phyloP scores from a whole-genome alignment of 2,329 filamentous ascomycete species.

The Aspergillus novoparasiticus region DNA sequence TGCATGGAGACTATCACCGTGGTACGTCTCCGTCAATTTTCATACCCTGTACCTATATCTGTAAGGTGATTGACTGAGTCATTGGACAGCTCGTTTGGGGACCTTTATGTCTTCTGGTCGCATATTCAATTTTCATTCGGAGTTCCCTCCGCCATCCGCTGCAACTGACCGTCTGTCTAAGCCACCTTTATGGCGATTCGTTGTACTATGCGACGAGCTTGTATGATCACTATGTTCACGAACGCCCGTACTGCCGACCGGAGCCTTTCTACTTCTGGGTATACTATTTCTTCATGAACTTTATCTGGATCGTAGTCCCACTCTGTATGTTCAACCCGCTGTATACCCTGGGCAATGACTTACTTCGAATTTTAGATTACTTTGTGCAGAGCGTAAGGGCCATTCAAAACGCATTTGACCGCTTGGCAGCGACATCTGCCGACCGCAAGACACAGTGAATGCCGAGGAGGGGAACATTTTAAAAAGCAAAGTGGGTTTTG shows the following conservation, averaged over 20 bases:
- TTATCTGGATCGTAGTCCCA: slow-evolving; percentile 67
- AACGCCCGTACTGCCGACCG: slow-evolving; percentile 60
- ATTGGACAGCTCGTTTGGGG: slow-evolving; percentile 58
- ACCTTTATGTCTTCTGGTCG: slow-evolving; percentile 61
- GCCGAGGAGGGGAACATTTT: no score
- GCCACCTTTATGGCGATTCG: slow-evolving; percentile 65
- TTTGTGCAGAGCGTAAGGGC: slow-evolving; percentile 34
- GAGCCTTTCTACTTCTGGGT: slow-evolving; percentile 67
- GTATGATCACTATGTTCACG: slow-evolving; percentile 60
- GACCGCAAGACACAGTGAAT: slow-evolving; percentile 32
- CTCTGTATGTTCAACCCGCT: slow-evolving; percentile 46
- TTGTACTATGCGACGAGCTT: slow-evolving; percentile 66
- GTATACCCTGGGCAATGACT: slow-evolving; percentile 5
- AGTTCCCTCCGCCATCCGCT: slow-evolving; percentile 61
- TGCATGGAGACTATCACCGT: slow-evolving; percentile 83
- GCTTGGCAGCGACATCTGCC: slow-evolving; percentile 21
- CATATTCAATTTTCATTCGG: slow-evolving; percentile 55
- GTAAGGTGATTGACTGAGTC: slow-evolving; percentile 4
- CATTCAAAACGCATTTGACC: slow-evolving; percentile 33
- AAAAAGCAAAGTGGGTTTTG: background rate
- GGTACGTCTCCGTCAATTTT: slow-evolving; percentile 51
- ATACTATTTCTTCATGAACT: slow-evolving; percentile 68
- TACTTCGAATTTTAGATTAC: slow-evolving; percentile 27
- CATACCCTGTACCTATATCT: background rate
- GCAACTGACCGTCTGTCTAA: slow-evolving; percentile 63